Conservation (phyloP, 2,329 filamentous ascomycete genomes). For the Pleoardoris graminearum region DNA sequence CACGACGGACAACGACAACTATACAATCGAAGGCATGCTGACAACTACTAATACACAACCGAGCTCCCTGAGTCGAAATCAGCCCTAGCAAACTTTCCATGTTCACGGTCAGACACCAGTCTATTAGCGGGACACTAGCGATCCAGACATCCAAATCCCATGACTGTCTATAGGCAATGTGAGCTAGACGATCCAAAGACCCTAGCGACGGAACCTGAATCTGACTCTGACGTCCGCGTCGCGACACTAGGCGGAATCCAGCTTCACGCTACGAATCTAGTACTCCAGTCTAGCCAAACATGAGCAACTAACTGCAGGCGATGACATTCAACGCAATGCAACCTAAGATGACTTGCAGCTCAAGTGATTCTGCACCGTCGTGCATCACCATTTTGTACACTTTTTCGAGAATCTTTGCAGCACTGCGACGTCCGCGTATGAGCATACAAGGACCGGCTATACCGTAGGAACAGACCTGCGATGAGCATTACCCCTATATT, state of each 20-base stretch:
- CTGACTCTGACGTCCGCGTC: conserved; percentile 5
- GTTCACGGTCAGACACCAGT: not conserved
- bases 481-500: not conserved
- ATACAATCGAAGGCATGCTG: not conserved
- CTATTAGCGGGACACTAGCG: conserved; percentile 1
- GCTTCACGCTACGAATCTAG: not conserved
- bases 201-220: conserved; percentile 1
- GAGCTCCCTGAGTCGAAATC: conserved; percentile 5
- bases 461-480: not conserved
- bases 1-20: no score
- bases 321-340: conserved; percentile 6
- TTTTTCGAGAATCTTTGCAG: not conserved
- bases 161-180: not conserved
- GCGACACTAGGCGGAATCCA: conserved; percentile 1
- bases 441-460: not conserved
- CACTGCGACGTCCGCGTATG: not conserved
- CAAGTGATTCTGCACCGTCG: conserved; percentile 6
- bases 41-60: conserved; percentile 7
- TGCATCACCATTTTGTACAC: not conserved
- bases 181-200: not conserved
- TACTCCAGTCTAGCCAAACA: not conserved
- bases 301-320: not conserved
- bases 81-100: conserved; percentile 1
- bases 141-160: not conserved
- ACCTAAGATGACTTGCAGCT: conserved; percentile 12